phyloP scores from a whole-genome alignment of 2,329 filamentous ascomycete species.

The Colletotrichum tofieldiae region DNA sequence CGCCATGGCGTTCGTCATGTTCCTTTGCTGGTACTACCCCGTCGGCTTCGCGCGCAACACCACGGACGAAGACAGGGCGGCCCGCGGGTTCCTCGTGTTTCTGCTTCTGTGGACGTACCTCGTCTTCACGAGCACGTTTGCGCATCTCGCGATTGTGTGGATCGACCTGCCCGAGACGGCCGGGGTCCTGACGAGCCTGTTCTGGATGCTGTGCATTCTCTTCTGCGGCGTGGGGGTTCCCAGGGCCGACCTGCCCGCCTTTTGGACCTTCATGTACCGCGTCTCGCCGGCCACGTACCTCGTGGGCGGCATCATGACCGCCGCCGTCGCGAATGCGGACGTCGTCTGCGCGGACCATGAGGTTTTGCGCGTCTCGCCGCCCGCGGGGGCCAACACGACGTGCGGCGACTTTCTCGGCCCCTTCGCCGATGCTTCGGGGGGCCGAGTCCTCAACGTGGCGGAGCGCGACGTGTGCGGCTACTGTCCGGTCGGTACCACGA shows the following conservation, averaged over 20 bases:
- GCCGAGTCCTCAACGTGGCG: slow-evolving; percentile 60
- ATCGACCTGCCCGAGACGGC: slow-evolving; percentile 77
- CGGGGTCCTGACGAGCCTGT: slow-evolving; percentile 76
- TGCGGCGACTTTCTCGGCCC: slow-evolving; percentile 66
- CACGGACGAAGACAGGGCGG: slow-evolving; percentile 51
- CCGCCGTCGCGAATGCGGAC: slow-evolving; percentile 42
- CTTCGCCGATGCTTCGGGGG: slow-evolving; percentile 62
- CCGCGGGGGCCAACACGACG: slow-evolving; percentile 58
- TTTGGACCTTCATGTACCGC: slow-evolving; percentile 82
- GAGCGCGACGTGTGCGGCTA: slow-evolving; percentile 62
- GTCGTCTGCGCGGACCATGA: slow-evolving; percentile 54
- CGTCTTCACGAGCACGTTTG: slow-evolving; percentile 77
- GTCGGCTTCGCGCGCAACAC: slow-evolving; percentile 76
- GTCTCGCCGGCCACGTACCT: slow-evolving; percentile 80
- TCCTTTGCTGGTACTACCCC: slow-evolving; percentile 79
- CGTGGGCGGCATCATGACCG: slow-evolving; percentile 71
- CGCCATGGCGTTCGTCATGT: slow-evolving; percentile 74
- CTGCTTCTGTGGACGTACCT: slow-evolving; percentile 77
- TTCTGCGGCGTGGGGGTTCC: slow-evolving; percentile 68
- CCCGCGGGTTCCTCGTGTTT: slow-evolving; percentile 77
- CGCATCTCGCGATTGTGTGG: slow-evolving; percentile 75
- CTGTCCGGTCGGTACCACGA: slow-evolving; percentile 54
- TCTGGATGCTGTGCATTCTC: slow-evolving; percentile 75
- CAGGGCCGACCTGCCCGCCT: slow-evolving; percentile 70
- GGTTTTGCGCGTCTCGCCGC: slow-evolving; percentile 70